phyloP scores from a whole-genome alignment of 352 stramenopile genomes.

The Phytopythium sindhum region DNA sequence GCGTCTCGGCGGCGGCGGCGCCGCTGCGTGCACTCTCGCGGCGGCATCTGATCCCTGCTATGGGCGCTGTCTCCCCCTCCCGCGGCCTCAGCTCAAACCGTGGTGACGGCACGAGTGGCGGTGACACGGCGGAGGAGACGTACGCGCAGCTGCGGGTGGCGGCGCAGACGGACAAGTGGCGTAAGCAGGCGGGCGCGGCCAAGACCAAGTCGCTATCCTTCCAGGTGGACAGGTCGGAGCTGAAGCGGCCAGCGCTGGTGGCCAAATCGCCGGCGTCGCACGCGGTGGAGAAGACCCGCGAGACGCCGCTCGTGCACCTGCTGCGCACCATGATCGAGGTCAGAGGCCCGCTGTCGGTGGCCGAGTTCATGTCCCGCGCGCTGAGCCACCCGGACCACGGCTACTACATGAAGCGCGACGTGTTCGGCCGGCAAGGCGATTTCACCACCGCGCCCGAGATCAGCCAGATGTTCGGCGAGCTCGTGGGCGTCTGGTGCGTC shows the following conservation, averaged over 20 bases:
- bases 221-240: conserved; percentile 65
- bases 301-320: conserved; percentile 71
- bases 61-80: not conserved
- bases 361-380: conserved; percentile 92
- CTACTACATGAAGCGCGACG: conserved; percentile 95
- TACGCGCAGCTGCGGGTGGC: conserved; percentile 13
- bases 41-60: not conserved
- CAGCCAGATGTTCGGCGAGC: conserved; percentile 92
- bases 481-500: conserved; percentile 91
- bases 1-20: not conserved
- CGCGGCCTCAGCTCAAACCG: conserved; percentile 19
- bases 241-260: conserved; percentile 45
- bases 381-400: conserved; percentile 91
- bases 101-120: not conserved
- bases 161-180: conserved; percentile 59
- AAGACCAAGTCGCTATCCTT: conserved; percentile 61
- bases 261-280: conserved; percentile 23
- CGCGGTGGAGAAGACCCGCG: conserved; percentile 41
- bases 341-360: conserved; percentile 90
- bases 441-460: conserved; percentile 95
- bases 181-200: conserved; percentile 36
- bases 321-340: conserved; percentile 92
- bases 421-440: conserved; percentile 90
- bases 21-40: not conserved
- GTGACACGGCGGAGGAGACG: conserved; percentile 6